These are phyloP conservation scores for Saccharomycopsis amapae DNA, from an alignment of 805 yeast genomes.

Conservation along the genomic window DNA sequence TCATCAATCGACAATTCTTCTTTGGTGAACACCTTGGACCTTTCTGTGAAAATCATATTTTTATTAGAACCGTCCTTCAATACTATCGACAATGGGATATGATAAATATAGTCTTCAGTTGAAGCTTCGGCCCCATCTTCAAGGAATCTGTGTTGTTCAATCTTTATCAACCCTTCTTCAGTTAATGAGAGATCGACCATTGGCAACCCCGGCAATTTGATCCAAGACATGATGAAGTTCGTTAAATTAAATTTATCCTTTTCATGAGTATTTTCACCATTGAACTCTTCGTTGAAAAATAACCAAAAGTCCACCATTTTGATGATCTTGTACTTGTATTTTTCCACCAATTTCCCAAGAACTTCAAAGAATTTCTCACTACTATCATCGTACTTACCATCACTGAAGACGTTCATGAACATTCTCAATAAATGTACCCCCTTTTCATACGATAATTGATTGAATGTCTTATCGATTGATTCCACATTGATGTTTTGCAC, in stretches of 20 bases:
- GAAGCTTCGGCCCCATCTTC: constrained; percentile 21
- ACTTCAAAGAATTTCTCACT: constrained; percentile 30
- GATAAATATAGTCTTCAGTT: constrained; percentile 53
- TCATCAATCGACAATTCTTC: constrained; percentile 24
- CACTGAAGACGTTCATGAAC: constrained; percentile 37
- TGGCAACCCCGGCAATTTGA: constrained; percentile 54
- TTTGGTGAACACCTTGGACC: constrained; percentile 32
- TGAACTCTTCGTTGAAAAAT: constrained; percentile 24
- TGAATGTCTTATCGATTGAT: constrained; percentile 42
- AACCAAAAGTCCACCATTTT: constrained; percentile 51
- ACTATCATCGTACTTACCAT: constrained; percentile 27
- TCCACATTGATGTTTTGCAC: constrained; percentile 31
- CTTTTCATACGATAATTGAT: constrained; percentile 47
- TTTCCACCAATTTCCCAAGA: constrained; percentile 34
- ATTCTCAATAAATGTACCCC: constrained; percentile 51
- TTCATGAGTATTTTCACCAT: constrained; percentile 22
- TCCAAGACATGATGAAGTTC: constrained; percentile 53
- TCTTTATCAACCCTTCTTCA: constrained; percentile 27
- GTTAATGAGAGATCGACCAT: constrained; percentile 33
- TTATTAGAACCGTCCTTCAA: constrained; percentile 30
- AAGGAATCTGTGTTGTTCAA: constrained; percentile 36
- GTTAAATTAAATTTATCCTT: constrained; percentile 34
- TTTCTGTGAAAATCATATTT: constrained; percentile 33
- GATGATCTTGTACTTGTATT: constrained; percentile 33
- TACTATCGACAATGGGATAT: constrained; percentile 48